Percentiles rank a stretch among this genome's conserved stretches.
Evolutionary conservation across 495 filamentous ascomycete genomes (phyloP).

Genomic region (Penicillium fimorum): DNA sequence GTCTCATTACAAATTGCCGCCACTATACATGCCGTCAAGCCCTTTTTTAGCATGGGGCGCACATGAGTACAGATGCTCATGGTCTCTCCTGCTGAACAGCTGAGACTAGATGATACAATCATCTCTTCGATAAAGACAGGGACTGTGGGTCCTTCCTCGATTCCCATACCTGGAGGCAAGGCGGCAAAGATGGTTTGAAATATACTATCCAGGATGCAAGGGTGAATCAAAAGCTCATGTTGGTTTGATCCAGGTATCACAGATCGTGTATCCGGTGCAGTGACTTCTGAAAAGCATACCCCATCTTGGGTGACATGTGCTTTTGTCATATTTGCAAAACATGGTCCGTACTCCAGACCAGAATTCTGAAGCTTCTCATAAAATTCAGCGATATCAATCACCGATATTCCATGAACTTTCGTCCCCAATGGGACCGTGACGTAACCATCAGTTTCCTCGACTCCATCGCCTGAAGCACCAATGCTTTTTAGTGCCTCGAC

Average conservation of each 20-base stretch:
- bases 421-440: background rate
- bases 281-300: conserved; percentile 32
- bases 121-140: conserved; percentile 32
- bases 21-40: conserved; percentile 18
- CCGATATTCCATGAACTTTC: conserved; percentile 14
- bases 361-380: conserved; percentile 28
- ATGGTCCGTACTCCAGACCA: conserved; percentile 39
- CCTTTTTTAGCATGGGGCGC: background rate
- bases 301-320: conserved; percentile 17
- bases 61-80: conserved; percentile 22
- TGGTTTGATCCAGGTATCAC: conserved; percentile 49
- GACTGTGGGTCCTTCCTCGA: conserved; percentile 21
- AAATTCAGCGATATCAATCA: conserved; percentile 26
- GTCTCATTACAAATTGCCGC: conserved; percentile 2
- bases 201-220: conserved; percentile 45
- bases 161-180: conserved; percentile 4
- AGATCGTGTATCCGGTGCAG: conserved; percentile 42
- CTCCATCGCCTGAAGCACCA: background rate
- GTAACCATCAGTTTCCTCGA: background rate
- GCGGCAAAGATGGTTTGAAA: conserved; percentile 37
- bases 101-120: conserved; percentile 19
- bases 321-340: conserved; percentile 31
- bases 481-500: conserved; percentile 12
- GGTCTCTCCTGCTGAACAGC: conserved; percentile 10
- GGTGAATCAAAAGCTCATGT: conserved; percentile 43